Conservation (phyloP, 306 rosid species). For the Quercus bicolor region DNA sequence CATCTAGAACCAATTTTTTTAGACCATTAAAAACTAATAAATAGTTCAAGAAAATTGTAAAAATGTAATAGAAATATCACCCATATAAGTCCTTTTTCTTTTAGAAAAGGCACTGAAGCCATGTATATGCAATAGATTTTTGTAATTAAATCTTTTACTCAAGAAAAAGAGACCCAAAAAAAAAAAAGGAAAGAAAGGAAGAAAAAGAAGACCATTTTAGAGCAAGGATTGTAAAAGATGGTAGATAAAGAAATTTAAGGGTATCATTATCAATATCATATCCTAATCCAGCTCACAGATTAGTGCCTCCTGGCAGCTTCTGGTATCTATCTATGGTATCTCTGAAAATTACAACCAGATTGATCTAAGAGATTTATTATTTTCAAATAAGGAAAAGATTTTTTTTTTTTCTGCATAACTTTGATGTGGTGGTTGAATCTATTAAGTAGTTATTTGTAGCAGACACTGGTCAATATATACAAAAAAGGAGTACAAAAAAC, state of each 20-base stretch:
- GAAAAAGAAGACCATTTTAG: background rate
- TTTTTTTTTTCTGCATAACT: background rate
- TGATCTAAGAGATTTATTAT: background rate
- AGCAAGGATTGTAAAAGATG: background rate
- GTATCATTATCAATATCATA: background rate
- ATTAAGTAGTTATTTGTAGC: background rate
- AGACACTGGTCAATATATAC: background rate
- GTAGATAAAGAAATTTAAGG: background rate
- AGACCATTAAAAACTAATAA: conserved; percentile 16
- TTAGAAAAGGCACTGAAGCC: background rate
- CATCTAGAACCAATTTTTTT: conserved; percentile 55
- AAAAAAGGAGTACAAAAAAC: background rate
- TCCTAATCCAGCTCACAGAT: background rate
- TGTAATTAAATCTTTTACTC: background rate
- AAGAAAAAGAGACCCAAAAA: background rate
- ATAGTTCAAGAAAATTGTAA: background rate
- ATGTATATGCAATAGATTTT: background rate
- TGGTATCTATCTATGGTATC: background rate
- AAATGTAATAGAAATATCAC: background rate
- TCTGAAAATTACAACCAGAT: background rate
- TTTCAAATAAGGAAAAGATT: background rate
- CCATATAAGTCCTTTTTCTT: background rate
- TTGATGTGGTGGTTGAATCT: background rate
- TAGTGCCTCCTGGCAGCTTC: background rate
- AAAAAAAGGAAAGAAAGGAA: background rate